A percentile compares a stretch with the other conserved stretches of the same genome.
These are phyloP conservation scores for Lentinula sp. DNA, from an alignment of 768 basidiomycete genomes.

Conservation along the genomic window DNA sequence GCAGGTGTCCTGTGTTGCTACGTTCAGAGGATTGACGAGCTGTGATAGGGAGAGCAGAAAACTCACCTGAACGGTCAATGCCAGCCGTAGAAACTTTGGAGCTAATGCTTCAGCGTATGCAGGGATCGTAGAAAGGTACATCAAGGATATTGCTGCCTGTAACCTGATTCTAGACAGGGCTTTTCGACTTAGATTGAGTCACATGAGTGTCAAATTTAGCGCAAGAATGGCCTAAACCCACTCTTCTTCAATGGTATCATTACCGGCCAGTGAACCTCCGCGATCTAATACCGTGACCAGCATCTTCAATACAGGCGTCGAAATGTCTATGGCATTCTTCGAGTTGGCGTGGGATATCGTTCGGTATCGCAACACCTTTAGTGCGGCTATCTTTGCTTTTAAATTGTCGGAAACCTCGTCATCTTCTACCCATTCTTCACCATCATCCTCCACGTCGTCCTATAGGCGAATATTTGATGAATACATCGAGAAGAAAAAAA, in stretches of 20 bases:
- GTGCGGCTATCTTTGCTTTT: slow-evolving; percentile 61
- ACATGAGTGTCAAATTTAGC: slow-evolving; percentile 8
- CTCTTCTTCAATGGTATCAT: slow-evolving; percentile 46
- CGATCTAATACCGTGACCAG: slow-evolving; percentile 64
- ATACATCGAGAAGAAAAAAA: not conserved
- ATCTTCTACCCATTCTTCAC: slow-evolving; percentile 75
- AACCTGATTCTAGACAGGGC: slow-evolving; percentile 76
- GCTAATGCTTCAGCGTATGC: slow-evolving; percentile 52
- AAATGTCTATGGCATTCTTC: slow-evolving; percentile 57
- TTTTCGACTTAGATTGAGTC: slow-evolving; percentile 35
- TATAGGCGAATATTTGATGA: slow-evolving; percentile 17
- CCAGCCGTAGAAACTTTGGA: slow-evolving; percentile 60
- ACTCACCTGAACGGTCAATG: slow-evolving; percentile 71
- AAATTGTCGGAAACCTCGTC: slow-evolving; percentile 51
- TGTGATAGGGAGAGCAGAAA: not conserved
- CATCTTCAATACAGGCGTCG: slow-evolving; percentile 73
- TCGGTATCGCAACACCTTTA: slow-evolving; percentile 82
- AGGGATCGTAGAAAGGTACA: slow-evolving; percentile 66
- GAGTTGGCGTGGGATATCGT: slow-evolving; percentile 60
- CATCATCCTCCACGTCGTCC: slow-evolving; percentile 52
- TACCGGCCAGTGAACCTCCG: slow-evolving; percentile 52
- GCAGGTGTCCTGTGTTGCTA: slow-evolving; percentile 65
- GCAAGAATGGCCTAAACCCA: slow-evolving; percentile 21
- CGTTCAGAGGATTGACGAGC: not conserved
- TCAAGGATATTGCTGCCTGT: slow-evolving; percentile 72